Evolutionary conservation across 345 rosid genomes (phyloP).

Genomic region (Eucalyptus cloeziana): DNA sequence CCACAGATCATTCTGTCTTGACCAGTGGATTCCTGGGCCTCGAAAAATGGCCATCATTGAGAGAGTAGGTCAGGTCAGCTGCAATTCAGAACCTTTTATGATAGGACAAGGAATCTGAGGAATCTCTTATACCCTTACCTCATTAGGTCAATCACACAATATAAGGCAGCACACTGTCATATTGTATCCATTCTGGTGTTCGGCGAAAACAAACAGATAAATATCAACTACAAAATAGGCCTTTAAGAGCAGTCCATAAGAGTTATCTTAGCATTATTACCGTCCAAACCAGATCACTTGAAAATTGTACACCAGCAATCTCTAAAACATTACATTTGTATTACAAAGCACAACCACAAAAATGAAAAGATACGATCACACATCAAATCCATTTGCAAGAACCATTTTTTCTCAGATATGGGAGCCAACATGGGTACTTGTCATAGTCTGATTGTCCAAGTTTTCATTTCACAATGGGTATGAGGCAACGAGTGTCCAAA

Average conservation of each 20-base stretch:
- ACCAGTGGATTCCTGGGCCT: not conserved
- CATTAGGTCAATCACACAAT: not conserved
- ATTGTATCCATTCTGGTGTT: not conserved
- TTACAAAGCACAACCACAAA: not conserved
- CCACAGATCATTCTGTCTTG: not conserved
- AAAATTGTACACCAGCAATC: not conserved
- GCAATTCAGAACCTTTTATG: not conserved
- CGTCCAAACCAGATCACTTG: not conserved
- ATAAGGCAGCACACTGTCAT: not conserved
- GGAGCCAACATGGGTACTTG: not conserved
- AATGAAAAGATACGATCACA: not conserved
- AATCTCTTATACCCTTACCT: not conserved
- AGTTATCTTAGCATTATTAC: not conserved
- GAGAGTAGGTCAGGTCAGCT: not conserved
- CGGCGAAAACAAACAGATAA: not conserved
- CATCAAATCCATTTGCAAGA: not conserved
- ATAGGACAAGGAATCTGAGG: not conserved
- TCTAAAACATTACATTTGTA: not conserved
- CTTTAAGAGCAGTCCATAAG: not conserved
- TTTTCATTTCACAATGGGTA: not conserved
- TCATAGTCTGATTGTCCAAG: not conserved
- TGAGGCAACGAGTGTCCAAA: not conserved
- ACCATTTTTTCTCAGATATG: not conserved
- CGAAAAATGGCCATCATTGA: not conserved
- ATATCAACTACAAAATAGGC: not conserved